phyloP scores from a whole-genome alignment of 2,329 filamentous ascomycete species.

The Monosporascus cannonballus region DNA sequence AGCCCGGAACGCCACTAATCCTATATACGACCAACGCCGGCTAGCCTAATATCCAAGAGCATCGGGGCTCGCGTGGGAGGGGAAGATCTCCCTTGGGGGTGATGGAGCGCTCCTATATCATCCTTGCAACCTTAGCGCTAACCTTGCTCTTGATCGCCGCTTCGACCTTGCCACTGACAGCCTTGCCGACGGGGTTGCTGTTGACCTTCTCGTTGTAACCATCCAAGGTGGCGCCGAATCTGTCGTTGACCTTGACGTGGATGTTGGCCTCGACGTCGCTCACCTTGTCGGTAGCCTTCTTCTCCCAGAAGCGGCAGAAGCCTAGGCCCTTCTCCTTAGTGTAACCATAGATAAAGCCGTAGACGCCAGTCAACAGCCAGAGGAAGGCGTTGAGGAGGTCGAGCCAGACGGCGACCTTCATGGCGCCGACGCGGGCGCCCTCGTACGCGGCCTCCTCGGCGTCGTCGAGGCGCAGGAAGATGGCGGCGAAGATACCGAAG shows the following conservation, averaged over 20 bases:
- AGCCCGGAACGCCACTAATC: no score
- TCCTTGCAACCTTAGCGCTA: neutral
- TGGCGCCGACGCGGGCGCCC: conserved; percentile 37
- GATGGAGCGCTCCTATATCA: neutral
- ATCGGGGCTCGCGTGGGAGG: neutral
- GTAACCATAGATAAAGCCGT: conserved; percentile 35
- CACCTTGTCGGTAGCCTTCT: conserved; percentile 24
- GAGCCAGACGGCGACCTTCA: conserved; percentile 70
- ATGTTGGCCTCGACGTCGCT: conserved; percentile 12
- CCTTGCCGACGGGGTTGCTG: neutral
- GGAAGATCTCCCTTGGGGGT: neutral
- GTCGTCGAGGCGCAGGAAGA: conserved; percentile 58
- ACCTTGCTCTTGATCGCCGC: neutral
- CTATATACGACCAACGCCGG: no score
- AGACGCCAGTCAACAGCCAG: conserved; percentile 49
- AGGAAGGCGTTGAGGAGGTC: conserved; percentile 62
- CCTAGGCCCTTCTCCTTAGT: conserved; percentile 2
- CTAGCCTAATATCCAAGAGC: no score
- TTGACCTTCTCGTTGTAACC: neutral
- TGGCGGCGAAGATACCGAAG: conserved; percentile 66
- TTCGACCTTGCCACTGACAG: neutral
- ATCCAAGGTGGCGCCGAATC: neutral
- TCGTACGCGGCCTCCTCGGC: conserved; percentile 19
- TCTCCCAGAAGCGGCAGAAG: conserved; percentile 33
- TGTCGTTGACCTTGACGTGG: conserved; percentile 7